Conservation (phyloP, 2,329 filamentous ascomycete genomes). For the Diaporthe sp. region DNA sequence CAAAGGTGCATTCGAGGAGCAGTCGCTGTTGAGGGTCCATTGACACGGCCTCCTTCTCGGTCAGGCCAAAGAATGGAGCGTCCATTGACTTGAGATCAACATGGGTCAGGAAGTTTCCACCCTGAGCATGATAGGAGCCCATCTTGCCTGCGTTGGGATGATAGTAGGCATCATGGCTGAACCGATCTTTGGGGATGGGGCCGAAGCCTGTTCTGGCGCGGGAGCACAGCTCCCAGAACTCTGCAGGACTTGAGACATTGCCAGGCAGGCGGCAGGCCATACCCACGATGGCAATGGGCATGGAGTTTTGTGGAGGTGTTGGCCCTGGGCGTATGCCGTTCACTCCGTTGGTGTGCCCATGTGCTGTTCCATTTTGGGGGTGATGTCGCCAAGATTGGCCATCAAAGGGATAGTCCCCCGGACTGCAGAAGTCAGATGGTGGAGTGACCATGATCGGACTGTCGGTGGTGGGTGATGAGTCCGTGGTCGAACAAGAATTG, state of each 20-base stretch:
- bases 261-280: constrained; percentile 62
- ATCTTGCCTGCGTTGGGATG: constrained; percentile 59
- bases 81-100: constrained; percentile 61
- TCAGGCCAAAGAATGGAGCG: constrained; percentile 66
- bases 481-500: constrained; percentile 26
- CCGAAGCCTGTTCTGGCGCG: constrained; percentile 56
- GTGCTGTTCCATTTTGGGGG: background rate
- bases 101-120: constrained; percentile 58
- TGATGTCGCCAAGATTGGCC: constrained; percentile 16
- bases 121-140: constrained; percentile 53
- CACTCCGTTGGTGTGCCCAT: constrained; percentile 6
- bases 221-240: constrained; percentile 60
- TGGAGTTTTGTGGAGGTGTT: constrained; percentile 33
- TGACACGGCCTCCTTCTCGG: constrained; percentile 61
- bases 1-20: constrained; percentile 65
- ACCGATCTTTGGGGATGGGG: constrained; percentile 58
- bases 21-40: constrained; percentile 69
- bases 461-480: constrained; percentile 17
- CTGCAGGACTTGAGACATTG: constrained; percentile 54
- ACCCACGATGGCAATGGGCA: constrained; percentile 61
- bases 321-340: background rate
- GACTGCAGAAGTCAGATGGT: constrained; percentile 13
- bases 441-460: constrained; percentile 31
- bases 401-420: constrained; percentile 21
- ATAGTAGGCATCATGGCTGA: constrained; percentile 54